These are phyloP conservation scores for Tagetes erecta DNA, from an alignment of 129 eudicot genomes.

Conservation along the genomic window DNA sequence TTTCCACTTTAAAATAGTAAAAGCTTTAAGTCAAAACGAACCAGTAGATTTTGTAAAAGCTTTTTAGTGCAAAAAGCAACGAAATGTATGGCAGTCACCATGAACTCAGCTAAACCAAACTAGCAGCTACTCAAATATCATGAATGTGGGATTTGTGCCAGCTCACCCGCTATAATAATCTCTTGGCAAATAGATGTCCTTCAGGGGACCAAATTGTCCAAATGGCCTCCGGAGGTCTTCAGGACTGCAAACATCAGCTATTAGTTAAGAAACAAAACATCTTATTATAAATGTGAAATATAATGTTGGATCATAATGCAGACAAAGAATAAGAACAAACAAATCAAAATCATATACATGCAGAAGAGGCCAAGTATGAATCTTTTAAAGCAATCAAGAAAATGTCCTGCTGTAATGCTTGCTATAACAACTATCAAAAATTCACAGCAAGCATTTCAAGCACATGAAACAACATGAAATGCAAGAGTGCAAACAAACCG, in stretches of 20 bases:
- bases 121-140: not conserved
- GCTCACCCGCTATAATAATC: conserved; percentile 98
- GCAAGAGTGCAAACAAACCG: conserved; percentile 46
- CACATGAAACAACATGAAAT: not conserved
- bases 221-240: conserved; percentile 93
- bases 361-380: not conserved
- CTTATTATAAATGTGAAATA: not conserved
- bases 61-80: not conserved
- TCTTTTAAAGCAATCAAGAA: not conserved
- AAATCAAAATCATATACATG: not conserved
- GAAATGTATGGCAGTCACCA: not conserved
- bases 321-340: not conserved
- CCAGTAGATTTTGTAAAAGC: not conserved
- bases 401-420: not conserved
- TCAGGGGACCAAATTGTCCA: conserved; percentile 85
- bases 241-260: conserved; percentile 56
- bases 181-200: conserved; percentile 91
- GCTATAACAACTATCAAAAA: not conserved
- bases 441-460: not conserved
- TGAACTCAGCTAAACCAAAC: not conserved
- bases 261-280: not conserved
- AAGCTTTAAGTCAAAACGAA: not conserved
- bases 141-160: conserved; percentile 3
- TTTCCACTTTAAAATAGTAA: not conserved
- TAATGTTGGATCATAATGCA: not conserved